phyloP scores from a whole-genome alignment of 257 asterid species.

The Penstemon davidsonii region DNA sequence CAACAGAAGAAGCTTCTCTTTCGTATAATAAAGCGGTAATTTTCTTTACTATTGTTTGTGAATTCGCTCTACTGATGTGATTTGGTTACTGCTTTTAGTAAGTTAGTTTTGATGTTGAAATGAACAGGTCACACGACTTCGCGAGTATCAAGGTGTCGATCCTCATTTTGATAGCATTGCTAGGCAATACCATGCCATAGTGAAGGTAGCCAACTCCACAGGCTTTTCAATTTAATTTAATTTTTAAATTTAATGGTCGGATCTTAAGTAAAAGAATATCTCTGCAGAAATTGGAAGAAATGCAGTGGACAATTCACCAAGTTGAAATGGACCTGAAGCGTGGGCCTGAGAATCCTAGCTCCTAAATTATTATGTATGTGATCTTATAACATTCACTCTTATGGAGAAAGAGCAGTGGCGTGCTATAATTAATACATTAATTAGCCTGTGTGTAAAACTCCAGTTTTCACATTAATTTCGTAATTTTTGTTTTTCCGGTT shows the following conservation, averaged over 20 bases:
- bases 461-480: no score
- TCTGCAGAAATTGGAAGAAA: conserved; percentile 85
- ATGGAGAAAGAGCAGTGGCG: not conserved
- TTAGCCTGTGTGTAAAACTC: conserved; percentile 8
- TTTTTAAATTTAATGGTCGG: conserved; percentile 15
- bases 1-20: conserved; percentile 95
- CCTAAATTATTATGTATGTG: conserved; percentile 29
- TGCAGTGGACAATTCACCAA: conserved; percentile 97
- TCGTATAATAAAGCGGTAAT: conserved; percentile 95
- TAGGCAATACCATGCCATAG: conserved; percentile 92
- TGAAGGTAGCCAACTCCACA: conserved; percentile 52
- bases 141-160: conserved; percentile 98
- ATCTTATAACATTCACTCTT: conserved; percentile 6
- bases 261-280: not conserved
- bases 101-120: conserved; percentile 14
- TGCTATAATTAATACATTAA: not conserved
- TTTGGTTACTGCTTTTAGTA: not conserved
- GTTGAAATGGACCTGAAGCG: conserved; percentile 96
- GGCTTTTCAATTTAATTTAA: not conserved
- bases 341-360: conserved; percentile 56
- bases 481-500: no score
- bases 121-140: conserved; percentile 78
- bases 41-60: conserved; percentile 27
- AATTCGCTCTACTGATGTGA: conserved; percentile 9
- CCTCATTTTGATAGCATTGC: conserved; percentile 95